These are phyloP conservation scores for Solanum chilense DNA, from an alignment of 257 asterid genomes.

Conservation along the genomic window DNA sequence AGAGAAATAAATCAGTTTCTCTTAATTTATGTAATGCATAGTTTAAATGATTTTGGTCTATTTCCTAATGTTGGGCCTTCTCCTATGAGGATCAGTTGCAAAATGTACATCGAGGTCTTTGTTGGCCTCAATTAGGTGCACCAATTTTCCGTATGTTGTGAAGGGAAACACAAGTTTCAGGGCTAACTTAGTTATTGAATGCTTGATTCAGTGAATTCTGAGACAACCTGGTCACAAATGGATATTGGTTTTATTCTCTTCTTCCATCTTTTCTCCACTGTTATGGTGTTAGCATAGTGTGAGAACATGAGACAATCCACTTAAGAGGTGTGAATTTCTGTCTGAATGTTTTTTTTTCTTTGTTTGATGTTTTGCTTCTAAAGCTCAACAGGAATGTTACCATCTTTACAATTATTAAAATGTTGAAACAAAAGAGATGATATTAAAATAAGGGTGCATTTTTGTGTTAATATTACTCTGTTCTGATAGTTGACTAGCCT, in stretches of 20 bases:
- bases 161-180: neutral
- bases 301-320: neutral
- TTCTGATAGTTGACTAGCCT: neutral
- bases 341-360: neutral
- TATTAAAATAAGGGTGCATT: neutral
- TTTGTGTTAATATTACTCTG: neutral
- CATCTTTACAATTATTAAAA: neutral
- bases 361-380: neutral
- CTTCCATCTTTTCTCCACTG: neutral
- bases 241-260: neutral
- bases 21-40: neutral
- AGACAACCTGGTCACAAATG: neutral
- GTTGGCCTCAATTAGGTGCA: neutral
- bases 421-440: neutral
- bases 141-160: neutral
- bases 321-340: neutral
- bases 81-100: neutral
- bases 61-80: neutral
- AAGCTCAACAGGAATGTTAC: neutral
- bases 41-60: neutral
- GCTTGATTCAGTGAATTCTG: neutral
- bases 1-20: neutral
- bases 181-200: neutral
- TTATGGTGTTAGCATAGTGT: neutral
- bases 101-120: neutral